Conservation (phyloP, 331 rosid genomes). For the Dryas integrifolia region DNA sequence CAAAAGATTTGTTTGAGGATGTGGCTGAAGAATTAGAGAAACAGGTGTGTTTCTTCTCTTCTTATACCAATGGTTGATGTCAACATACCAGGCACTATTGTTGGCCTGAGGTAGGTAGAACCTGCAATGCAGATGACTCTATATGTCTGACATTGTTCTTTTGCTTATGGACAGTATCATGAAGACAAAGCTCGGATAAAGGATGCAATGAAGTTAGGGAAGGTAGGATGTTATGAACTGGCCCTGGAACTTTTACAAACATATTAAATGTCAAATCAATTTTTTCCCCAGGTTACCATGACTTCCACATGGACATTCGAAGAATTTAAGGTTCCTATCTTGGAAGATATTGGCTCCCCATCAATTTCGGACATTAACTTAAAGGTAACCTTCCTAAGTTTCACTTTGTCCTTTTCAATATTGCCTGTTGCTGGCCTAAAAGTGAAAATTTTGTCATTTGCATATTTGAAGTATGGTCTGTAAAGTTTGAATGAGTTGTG, state of each 20-base stretch:
- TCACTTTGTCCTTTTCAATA: not conserved
- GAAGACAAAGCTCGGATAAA: constrained; percentile 73
- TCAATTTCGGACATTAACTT: constrained; percentile 69
- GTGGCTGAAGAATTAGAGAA: constrained; percentile 74
- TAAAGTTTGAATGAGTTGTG: not conserved
- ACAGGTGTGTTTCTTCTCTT: constrained; percentile 41
- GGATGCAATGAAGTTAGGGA: constrained; percentile 69
- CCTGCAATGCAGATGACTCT: not conserved
- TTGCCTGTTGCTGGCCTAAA: not conserved
- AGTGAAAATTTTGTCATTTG: not conserved
- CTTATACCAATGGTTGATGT: not conserved
- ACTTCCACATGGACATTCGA: constrained; percentile 62
- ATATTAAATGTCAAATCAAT: constrained; percentile 21
- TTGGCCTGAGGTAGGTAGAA: not conserved
- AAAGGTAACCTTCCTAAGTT: constrained; percentile 48
- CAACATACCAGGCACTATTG: too few relatives aligned
- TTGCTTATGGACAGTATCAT: constrained; percentile 53
- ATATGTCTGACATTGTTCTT: constrained; percentile 5
- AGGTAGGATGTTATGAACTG: constrained; percentile 49
- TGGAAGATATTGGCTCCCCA: constrained; percentile 54
- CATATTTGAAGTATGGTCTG: not conserved
- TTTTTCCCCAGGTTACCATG: constrained; percentile 50
- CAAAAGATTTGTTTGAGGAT: constrained; percentile 87
- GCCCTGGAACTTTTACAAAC: not conserved
- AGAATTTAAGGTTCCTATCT: constrained; percentile 62